phyloP scores from a whole-genome alignment of 1,139 yeast genomes.

The Geotrichum europaeum region DNA sequence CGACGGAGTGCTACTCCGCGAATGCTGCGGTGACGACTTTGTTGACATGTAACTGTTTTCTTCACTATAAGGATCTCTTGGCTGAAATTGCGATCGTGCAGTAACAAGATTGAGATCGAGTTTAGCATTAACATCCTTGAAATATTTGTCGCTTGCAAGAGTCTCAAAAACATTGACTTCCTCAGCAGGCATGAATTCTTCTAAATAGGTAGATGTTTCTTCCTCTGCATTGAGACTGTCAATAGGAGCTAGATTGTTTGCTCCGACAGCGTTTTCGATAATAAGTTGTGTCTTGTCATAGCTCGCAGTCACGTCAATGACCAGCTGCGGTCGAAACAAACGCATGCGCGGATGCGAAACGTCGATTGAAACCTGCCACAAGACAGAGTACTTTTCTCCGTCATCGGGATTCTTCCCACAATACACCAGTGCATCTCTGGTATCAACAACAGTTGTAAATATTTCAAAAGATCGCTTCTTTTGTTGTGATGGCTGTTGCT shows the following conservation, averaged over 20 bases:
- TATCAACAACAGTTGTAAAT: slow-evolving; percentile 13
- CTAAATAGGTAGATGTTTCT: slow-evolving; percentile 14
- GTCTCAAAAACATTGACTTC: slow-evolving; percentile 25
- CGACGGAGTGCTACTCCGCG: slow-evolving; percentile 12
- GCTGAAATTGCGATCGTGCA: neutral
- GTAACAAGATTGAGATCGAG: slow-evolving; percentile 14
- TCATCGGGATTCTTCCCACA: slow-evolving; percentile 3
- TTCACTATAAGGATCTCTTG: neutral
- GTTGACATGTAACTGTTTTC: slow-evolving; percentile 1
- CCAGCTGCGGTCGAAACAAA: slow-evolving; percentile 23
- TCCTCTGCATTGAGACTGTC: neutral
- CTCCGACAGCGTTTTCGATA: neutral
- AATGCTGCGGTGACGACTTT: slow-evolving; percentile 5
- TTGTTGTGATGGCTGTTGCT: neutral
- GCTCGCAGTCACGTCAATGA: slow-evolving; percentile 11
- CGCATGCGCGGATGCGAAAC: slow-evolving; percentile 30
- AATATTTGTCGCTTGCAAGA: slow-evolving; percentile 18
- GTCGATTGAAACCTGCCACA: slow-evolving; percentile 27
- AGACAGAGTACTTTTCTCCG: slow-evolving; percentile 17
- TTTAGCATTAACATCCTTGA: slow-evolving; percentile 15
- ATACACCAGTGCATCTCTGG: slow-evolving; percentile 1
- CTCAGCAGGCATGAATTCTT: slow-evolving; percentile 24
- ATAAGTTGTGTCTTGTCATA: slow-evolving; percentile 8
- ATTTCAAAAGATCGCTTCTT: slow-evolving; percentile 16
- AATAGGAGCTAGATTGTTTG: neutral